Conservation (phyloP, 2,329 filamentous ascomycete species). For the Penicillium sp. region DNA sequence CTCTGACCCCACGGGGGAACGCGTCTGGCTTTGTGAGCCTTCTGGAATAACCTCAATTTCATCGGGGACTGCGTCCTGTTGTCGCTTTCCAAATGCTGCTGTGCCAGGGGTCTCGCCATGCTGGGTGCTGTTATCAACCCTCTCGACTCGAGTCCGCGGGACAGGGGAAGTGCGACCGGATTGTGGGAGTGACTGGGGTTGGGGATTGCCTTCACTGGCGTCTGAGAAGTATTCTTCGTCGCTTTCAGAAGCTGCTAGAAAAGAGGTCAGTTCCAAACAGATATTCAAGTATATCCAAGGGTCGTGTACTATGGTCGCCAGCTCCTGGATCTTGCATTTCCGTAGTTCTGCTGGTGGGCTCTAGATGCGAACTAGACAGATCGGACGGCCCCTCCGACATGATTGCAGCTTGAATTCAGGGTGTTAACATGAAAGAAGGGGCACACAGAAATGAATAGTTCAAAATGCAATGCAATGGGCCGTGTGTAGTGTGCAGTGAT, state of each 20-base stretch:
- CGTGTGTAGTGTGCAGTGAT: constrained; percentile 17
- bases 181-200: constrained; percentile 28
- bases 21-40: constrained; percentile 34
- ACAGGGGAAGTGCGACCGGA: constrained; percentile 46
- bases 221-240: constrained; percentile 58
- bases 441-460: constrained; percentile 9
- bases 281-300: not conserved
- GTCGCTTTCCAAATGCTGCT: constrained; percentile 50
- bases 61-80: constrained; percentile 54
- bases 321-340: constrained; percentile 51
- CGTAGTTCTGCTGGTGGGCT: constrained; percentile 48
- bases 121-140: constrained; percentile 50
- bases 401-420: constrained; percentile 14
- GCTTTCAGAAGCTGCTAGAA: constrained; percentile 41
- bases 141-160: constrained; percentile 55
- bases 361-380: constrained; percentile 38
- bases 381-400: constrained; percentile 34
- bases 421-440: constrained; percentile 19
- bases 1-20: constrained; percentile 34
- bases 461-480: constrained; percentile 12
- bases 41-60: constrained; percentile 53
- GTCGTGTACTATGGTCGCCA: constrained; percentile 45
- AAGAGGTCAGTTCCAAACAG: not conserved
- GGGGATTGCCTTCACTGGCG: constrained; percentile 49
- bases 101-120: constrained; percentile 57